Evolutionary conservation across 2,329 filamentous ascomycete genomes (phyloP).

Genomic region (Scytalidium sp.): DNA sequence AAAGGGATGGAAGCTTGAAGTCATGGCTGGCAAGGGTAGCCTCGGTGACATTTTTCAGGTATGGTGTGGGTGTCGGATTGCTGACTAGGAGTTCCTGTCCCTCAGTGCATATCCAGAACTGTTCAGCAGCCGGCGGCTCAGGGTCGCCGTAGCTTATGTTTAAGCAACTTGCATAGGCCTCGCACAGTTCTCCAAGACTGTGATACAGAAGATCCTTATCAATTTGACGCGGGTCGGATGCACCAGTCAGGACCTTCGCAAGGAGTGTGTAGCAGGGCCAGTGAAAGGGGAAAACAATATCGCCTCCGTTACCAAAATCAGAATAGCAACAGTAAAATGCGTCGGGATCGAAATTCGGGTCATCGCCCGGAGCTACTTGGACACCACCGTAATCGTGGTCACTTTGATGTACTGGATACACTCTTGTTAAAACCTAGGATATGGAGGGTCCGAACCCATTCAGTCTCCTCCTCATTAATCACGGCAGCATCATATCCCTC

Average conservation of each 20-base stretch:
- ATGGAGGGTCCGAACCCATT: not conserved
- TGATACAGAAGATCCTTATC: not conserved
- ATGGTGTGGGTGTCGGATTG: not conserved
- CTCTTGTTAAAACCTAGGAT: not conserved
- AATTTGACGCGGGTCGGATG: not conserved
- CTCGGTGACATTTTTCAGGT: not conserved
- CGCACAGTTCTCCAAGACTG: conserved; percentile 1
- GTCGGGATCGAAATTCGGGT: not conserved
- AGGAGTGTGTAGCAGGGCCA: conserved; percentile 7
- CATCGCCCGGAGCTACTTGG: conserved; percentile 2
- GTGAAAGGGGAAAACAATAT: conserved; percentile 7
- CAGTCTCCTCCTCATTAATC: not conserved
- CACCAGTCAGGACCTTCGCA: not conserved
- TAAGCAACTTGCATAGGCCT: not conserved
- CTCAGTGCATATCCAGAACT: not conserved
- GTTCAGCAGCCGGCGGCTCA: not conserved
- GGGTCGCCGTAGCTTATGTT: conserved; percentile 1
- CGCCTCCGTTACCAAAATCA: not conserved
- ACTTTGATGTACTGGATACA: conserved; percentile 1
- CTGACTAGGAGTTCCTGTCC: conserved; percentile 2
- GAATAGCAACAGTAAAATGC: not conserved
- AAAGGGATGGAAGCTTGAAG: conserved; percentile 1
- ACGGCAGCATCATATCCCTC: not conserved
- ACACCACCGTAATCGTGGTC: conserved; percentile 1
- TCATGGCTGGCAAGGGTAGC: conserved; percentile 1